These are phyloP conservation scores for Apiosordaria backusii DNA, from an alignment of 495 filamentous ascomycete genomes.

Conservation along the genomic window DNA sequence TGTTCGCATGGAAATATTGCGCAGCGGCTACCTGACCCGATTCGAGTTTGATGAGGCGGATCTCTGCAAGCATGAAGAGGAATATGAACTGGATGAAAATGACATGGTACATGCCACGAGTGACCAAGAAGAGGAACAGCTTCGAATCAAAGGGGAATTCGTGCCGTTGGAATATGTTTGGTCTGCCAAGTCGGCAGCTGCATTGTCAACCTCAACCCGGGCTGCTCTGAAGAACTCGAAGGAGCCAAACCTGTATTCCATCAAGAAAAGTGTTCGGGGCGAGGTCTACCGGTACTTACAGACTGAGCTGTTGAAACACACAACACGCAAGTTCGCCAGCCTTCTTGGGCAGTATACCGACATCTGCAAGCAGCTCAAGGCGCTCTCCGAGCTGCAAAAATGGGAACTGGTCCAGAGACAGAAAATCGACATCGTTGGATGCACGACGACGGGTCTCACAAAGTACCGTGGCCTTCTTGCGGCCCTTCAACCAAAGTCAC, in stretches of 20 bases:
- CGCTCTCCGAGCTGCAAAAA: conserved; percentile 32
- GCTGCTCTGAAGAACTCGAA: conserved; percentile 16
- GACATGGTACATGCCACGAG: conserved; percentile 36
- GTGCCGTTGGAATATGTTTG: conserved; percentile 35
- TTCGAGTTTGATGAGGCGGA: conserved; percentile 30
- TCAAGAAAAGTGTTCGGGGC: conserved; percentile 33
- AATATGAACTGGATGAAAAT: conserved; percentile 39
- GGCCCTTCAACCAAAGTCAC: conserved; percentile 59
- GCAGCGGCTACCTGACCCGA: conserved; percentile 17
- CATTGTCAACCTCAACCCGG: conserved; percentile 14
- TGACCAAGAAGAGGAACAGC: conserved; percentile 40
- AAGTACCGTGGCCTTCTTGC: conserved; percentile 78
- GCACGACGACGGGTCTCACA: conserved; percentile 68
- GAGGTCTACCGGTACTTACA: conserved; percentile 43
- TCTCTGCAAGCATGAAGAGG: conserved; percentile 21
- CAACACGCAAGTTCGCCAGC: conserved; percentile 23
- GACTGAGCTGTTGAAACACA: conserved; percentile 28
- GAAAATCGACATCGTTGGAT: conserved; percentile 45
- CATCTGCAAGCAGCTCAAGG: conserved; percentile 35
- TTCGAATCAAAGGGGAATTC: conserved; percentile 33
- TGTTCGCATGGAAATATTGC: conserved; percentile 27
- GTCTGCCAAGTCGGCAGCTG: conserved; percentile 32
- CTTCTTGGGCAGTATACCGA: conserved; percentile 28
- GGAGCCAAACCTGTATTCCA: conserved; percentile 31
- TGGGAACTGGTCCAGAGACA: conserved; percentile 25